Evolutionary conservation across 192 early-diverging fungal species (phyloP), one percentile per base, ranked within the genome.

Genomic region (Coemansia sp.): DNA sequence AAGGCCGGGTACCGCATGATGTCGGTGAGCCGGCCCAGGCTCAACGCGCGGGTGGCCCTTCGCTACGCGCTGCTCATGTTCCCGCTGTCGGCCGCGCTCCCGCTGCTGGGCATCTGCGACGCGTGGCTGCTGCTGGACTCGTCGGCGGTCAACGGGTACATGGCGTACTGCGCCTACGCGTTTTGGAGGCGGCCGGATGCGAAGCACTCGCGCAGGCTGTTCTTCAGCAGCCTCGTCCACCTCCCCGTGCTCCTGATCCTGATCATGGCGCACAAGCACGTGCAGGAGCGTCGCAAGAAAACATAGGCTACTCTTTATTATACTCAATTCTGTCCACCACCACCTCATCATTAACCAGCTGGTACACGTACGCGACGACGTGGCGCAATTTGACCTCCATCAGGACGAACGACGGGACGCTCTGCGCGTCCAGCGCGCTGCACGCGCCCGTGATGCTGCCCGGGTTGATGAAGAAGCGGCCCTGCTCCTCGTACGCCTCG

Each of bases 1-100:
- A 97, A 96, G 73, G 97, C 97, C 2, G 97, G 97, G 2, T 99
- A 96, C 79, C 84, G 89, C 2, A 99, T 99, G 97, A 95, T 93
- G 90, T 86, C 89, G 2, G 93, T 93, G 0, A 90, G 88, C 0
- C 87, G 92, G 61, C 97, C 97, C 10, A 83, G 86, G 16, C 84
- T 99, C 16, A 97, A 96, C 61, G 92, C 91, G 2, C 85, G 94
- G 25, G 94, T 97, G 0, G 85, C 93, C 14, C 76, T 99, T 37
- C 85, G 94, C 8, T 92, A 99, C 69, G 83, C 70, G 31, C 90
- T 50, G 77, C 84, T 61, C 64, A 96, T 88, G 84, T 96, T 70
- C 90, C 94, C 39, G 36, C 93, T 50, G 70, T 85, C 62, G 62
- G 85, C 50, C 34, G 73, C 45, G 76, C 33, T 85, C 13, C 86